Evolutionary conservation across 495 filamentous ascomycete species (phyloP).

Genomic region (Cryomyces antarcticus): DNA sequence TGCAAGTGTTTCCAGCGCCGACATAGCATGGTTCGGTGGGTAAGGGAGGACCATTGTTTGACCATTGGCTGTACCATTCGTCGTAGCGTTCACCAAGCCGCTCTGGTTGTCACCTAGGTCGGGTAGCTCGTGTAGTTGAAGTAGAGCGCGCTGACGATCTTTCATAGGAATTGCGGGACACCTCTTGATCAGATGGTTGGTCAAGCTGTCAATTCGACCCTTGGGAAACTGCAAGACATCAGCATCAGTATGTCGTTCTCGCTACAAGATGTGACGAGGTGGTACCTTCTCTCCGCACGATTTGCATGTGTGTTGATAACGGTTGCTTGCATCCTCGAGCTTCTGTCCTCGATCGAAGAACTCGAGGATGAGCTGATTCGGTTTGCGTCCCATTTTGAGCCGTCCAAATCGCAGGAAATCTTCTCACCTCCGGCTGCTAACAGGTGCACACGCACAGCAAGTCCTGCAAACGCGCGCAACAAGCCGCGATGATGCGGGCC

Average conservation of each 20-base stretch:
- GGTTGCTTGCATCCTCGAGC: conserved; percentile 65
- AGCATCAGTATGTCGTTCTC: neutral
- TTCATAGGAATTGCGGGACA: conserved; percentile 51
- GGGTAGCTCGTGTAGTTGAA: conserved; percentile 32
- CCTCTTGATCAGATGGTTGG: conserved; percentile 58
- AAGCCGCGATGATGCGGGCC: too few species aligned
- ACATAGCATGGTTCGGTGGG: conserved; percentile 36
- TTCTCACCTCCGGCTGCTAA: too few species aligned
- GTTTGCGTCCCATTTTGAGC: conserved; percentile 50
- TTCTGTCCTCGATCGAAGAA: conserved; percentile 70
- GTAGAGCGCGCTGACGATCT: conserved; percentile 43
- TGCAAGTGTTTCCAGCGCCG: conserved; percentile 58
- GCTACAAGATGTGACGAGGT: neutral
- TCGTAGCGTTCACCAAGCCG: conserved; percentile 1
- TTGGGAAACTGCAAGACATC: conserved; percentile 38
- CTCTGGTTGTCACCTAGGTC: conserved; percentile 4
- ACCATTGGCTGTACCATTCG: conserved; percentile 17
- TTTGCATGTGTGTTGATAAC: conserved; percentile 76
- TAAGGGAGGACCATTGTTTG: conserved; percentile 23
- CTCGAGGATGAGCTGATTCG: conserved; percentile 62
- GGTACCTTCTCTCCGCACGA: conserved; percentile 47
- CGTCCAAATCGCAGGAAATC: too few species aligned
- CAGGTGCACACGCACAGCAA: too few species aligned
- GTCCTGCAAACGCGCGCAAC: too few species aligned
- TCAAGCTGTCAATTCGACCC: conserved; percentile 61